Evolutionary conservation across 2,329 filamentous ascomycete genomes (phyloP), one percentile per base, ranked within the genome.

Genomic region (Exophiala spinifera): DNA sequence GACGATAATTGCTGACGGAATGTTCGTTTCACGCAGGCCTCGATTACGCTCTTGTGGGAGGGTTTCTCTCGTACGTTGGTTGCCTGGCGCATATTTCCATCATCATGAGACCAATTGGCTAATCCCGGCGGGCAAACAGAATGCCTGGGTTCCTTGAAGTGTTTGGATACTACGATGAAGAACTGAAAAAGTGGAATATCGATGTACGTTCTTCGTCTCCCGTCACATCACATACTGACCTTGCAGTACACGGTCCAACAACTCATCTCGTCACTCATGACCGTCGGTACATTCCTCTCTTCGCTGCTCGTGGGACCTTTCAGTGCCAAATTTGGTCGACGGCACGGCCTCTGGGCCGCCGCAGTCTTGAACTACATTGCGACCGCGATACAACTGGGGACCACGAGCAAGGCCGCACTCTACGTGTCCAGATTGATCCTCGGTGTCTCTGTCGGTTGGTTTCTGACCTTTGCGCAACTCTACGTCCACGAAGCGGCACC

Each of bases 131-230:
- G 4, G 17, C n/a, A 7, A 21, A 36, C 1, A 39, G 36, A 19
- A 79, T 79, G 76, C 77, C 77, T 0, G 77, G 78, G 0, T 80
- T 80, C 47, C 61, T 78, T 5, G 65, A 70, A 50, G 76, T 81
- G 0, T 81, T 79, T 61, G 78, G 78, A 2, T 75, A 79, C 51
- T 65, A 69, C 17, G 71, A 77, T 46, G 69, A 75, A n/a, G 42
- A 49, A 3, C n/a, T 53, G 34, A 40, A 42, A 14, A 55, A 25
- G 43, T 59, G 52, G 52, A 55, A 54, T 25, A 59, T 59, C 46
- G 56, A 59, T 23, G 47, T 49, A 39, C 17, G 36, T 39, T 15
- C 3, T 39, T n/a, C 5, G 3, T 39, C 17, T 8, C 14, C 8
- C 28, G n/a, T n/a, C n/a, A n/a, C n/a, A n/a, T n/a, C n/a, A n/a